Evolutionary conservation across 495 filamentous ascomycete genomes (phyloP).

Genomic region (Xylaria castorea): DNA sequence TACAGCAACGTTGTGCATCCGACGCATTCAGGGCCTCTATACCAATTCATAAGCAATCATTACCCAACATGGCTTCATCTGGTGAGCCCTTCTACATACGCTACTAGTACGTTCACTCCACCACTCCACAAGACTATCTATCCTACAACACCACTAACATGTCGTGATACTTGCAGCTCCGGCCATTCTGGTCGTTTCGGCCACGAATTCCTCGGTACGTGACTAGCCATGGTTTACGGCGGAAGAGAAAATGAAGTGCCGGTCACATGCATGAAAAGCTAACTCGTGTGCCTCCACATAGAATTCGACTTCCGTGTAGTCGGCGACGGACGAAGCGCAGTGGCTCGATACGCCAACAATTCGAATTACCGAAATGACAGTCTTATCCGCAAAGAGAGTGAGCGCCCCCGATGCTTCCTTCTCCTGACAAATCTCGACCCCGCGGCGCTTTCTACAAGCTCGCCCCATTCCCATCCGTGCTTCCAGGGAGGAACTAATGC

Average conservation of each 20-base stretch:
- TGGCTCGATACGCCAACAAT: constrained; percentile 98
- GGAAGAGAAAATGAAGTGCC: background rate
- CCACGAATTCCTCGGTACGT: constrained; percentile 94
- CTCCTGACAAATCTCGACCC: background rate
- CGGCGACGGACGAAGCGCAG: constrained; percentile 92
- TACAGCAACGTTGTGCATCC: background rate
- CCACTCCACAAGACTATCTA: background rate
- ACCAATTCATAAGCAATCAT: background rate
- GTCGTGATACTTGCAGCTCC: constrained; percentile 66
- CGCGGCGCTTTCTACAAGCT: background rate
- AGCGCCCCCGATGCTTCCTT: constrained; percentile 38
- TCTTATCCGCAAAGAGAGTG: constrained; percentile 99
- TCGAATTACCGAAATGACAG: constrained; percentile 99
- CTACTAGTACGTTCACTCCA: constrained; percentile 79
- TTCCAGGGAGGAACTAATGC: background rate
- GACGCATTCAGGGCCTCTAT: background rate
- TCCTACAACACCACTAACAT: constrained; percentile 33
- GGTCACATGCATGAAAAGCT: constrained; percentile 23
- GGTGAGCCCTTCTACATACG: constrained; percentile 90
- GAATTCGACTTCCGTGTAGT: constrained; percentile 97
- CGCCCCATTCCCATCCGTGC: background rate
- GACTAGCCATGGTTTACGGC: background rate
- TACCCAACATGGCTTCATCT: constrained; percentile 35
- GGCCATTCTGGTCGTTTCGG: constrained; percentile 98
- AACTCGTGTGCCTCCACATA: constrained; percentile 46